phyloP scores from a whole-genome alignment of 805 yeast genomes.

The Saturnispora hagleri region DNA sequence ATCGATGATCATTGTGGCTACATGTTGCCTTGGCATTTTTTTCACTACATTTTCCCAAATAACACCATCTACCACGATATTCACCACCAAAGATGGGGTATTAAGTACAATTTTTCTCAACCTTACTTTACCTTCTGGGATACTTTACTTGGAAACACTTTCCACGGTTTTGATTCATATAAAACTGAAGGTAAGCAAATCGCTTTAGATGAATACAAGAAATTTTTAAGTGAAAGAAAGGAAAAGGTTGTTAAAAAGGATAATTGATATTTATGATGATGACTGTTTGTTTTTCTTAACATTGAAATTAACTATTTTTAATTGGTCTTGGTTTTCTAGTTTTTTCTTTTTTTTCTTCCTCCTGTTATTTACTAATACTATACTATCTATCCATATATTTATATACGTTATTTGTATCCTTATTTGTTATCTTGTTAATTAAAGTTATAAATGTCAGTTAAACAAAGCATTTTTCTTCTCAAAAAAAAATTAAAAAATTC shows the following conservation, averaged over 20 bases:
- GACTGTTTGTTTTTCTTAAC: neutral
- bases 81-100: conserved; percentile 94
- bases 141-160: conserved; percentile 57
- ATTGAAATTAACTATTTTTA: neutral
- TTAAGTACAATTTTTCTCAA: conserved; percentile 87
- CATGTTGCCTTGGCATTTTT: conserved; percentile 81
- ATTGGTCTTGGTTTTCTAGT: neutral
- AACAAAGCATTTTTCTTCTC: neutral
- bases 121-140: conserved; percentile 98
- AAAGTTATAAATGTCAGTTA: neutral
- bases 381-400: neutral
- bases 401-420: neutral
- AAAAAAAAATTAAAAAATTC: neutral
- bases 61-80: conserved; percentile 94
- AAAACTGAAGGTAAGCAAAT: conserved; percentile 50
- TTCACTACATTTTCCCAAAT: conserved; percentile 88
- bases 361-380: neutral
- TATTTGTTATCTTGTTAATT: neutral
- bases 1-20: conserved; percentile 99
- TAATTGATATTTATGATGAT: neutral
- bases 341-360: neutral
- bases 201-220: conserved; percentile 56
- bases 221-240: conserved; percentile 39
- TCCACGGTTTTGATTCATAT: conserved; percentile 56
- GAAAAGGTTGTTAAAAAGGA: conserved; percentile 4